phyloP scores from a whole-genome alignment of 768 basidiomycete species.

The Amanita pseudoporphyria region DNA sequence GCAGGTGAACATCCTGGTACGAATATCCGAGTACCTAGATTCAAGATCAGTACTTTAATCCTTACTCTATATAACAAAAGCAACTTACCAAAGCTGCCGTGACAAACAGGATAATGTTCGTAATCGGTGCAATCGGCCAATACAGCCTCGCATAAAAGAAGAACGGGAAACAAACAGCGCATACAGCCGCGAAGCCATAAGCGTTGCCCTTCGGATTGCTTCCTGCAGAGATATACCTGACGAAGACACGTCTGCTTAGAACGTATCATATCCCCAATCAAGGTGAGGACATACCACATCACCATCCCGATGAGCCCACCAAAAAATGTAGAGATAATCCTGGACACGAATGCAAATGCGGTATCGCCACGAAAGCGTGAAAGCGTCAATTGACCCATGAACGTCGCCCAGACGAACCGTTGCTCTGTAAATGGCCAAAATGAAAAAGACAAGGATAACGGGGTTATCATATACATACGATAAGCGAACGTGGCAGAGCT shows the following conservation, averaged over 20 bases:
- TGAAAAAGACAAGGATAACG: background rate
- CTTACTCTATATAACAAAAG: conserved; percentile 15
- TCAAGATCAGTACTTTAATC: background rate
- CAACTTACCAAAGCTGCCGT: too few species aligned
- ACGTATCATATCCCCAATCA: background rate
- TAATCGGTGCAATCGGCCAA: conserved; percentile 65
- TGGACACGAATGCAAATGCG: conserved; percentile 49
- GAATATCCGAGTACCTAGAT: conserved; percentile 53
- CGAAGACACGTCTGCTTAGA: conserved; percentile 15
- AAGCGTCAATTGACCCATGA: conserved; percentile 73
- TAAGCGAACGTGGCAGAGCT: too few species aligned
- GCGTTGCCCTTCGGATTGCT: conserved; percentile 50
- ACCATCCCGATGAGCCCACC: too few species aligned
- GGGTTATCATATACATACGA: too few species aligned
- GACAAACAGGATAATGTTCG: too few species aligned
- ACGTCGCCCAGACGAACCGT: conserved; percentile 68
- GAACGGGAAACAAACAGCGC: too few species aligned
- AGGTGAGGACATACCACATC: conserved; percentile 49
- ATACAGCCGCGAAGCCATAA: too few species aligned
- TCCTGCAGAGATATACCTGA: too few species aligned
- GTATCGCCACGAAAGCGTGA: too few species aligned
- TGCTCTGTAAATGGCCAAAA: too few species aligned
- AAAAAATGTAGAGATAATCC: conserved; percentile 57
- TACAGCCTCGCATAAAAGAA: too few species aligned
- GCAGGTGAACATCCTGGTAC: conserved; percentile 51